Percentiles rank a stretch among this genome's conserved stretches.
Evolutionary conservation across 23 red algal genomes (phyloP).

Genomic region (Gracilaria caudata): DNA sequence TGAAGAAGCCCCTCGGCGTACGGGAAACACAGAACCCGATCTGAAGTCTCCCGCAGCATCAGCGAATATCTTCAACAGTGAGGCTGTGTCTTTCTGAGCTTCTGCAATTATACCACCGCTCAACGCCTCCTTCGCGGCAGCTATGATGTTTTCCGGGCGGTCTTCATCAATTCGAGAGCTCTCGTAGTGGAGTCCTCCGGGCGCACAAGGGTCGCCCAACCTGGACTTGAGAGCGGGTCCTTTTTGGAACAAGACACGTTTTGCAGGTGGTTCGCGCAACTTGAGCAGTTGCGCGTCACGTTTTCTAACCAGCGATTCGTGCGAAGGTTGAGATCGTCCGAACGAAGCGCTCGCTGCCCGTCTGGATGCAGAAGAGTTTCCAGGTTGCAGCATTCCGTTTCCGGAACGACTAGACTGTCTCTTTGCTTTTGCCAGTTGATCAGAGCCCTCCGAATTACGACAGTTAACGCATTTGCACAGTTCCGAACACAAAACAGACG

Average conservation of each 20-base stretch:
- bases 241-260: conserved; percentile 67
- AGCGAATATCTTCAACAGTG: conserved; percentile 51
- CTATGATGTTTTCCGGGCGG: conserved; percentile 53
- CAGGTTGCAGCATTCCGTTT: conserved; percentile 1
- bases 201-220: conserved; percentile 23
- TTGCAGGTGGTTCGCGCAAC: conserved; percentile 31
- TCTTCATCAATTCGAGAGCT: conserved; percentile 44
- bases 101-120: conserved; percentile 23
- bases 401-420: not conserved
- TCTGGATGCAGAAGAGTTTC: conserved; percentile 16
- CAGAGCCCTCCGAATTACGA: conserved; percentile 57
- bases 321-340: not conserved
- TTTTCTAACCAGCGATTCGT: not conserved
- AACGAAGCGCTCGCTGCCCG: not conserved
- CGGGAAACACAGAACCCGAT: not conserved
- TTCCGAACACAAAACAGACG: conserved; percentile 79
- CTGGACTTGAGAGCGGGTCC: conserved; percentile 54
- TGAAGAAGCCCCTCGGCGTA: not conserved
- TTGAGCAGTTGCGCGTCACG: conserved; percentile 2
- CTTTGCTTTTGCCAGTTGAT: not conserved
- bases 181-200: conserved; percentile 65
- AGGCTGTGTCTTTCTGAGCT: conserved; percentile 45
- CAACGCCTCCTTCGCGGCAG: conserved; percentile 50
- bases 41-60: conserved; percentile 21
- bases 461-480: conserved; percentile 90